Percentiles rank a stretch among this genome's conserved stretches.
phyloP scores from a whole-genome alignment of 176 grass and related monocot species.

The Puya raimondii region DNA sequence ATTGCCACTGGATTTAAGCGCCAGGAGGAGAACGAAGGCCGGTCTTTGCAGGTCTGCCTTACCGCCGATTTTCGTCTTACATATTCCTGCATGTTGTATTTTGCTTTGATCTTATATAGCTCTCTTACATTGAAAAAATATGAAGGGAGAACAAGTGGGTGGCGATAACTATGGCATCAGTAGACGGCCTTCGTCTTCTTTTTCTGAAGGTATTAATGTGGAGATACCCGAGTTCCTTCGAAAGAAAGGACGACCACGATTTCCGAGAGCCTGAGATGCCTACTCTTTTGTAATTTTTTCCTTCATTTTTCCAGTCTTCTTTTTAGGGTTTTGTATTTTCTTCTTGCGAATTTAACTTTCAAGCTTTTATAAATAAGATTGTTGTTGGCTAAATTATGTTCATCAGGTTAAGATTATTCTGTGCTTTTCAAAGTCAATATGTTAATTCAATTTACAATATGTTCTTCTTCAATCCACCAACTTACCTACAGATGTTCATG shows the following conservation, averaged over 20 bases:
- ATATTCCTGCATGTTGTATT: not conserved
- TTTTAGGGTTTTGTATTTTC: not conserved
- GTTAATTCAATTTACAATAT: too few species aligned
- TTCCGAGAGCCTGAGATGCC: conserved; percentile 38
- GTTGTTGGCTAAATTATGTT: too few species aligned
- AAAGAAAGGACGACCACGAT: conserved; percentile 54
- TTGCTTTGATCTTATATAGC: not conserved
- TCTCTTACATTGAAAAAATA: not conserved
- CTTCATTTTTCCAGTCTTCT: conserved; percentile 22
- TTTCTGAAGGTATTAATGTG: conserved; percentile 41
- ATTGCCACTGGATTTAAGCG: conserved; percentile 91
- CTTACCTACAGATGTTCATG: too few species aligned
- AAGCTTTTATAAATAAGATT: too few species aligned
- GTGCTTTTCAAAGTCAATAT: too few species aligned
- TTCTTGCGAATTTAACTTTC: too few species aligned
- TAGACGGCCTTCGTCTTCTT: conserved; percentile 24
- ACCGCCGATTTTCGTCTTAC: too few species aligned
- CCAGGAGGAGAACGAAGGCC: conserved; percentile 57
- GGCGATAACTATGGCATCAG: conserved; percentile 27
- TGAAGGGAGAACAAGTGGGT: not conserved
- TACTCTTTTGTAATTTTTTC: conserved; percentile 16
- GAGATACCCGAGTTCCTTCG: conserved; percentile 81
- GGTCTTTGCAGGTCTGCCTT: conserved; percentile 42
- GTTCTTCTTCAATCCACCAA: too few species aligned
- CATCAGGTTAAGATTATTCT: too few species aligned